phyloP scores from a whole-genome alignment of 2,329 filamentous ascomycete species.

The Rutstroemia sp. region DNA sequence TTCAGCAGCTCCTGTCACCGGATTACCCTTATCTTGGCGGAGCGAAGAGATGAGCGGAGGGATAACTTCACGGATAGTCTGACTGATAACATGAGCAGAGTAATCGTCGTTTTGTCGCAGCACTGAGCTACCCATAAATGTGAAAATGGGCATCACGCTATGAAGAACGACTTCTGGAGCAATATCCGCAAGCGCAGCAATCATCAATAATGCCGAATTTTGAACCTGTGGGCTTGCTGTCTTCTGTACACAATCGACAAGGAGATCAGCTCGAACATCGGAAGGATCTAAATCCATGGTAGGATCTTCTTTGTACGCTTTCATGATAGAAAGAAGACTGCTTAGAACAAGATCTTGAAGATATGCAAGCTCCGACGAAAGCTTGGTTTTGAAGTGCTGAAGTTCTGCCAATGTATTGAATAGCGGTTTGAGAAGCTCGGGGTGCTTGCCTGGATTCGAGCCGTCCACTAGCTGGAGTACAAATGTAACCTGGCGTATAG shows the following conservation, averaged over 20 bases:
- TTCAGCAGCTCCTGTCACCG: slow-evolving; percentile 77
- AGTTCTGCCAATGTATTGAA: slow-evolving; percentile 84
- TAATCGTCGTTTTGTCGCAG: slow-evolving; percentile 93
- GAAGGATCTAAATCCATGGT: slow-evolving; percentile 65
- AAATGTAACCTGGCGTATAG: slow-evolving; percentile 72
- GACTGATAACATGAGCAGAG: slow-evolving; percentile 90
- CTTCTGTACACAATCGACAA: slow-evolving; percentile 90
- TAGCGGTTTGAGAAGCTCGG: slow-evolving; percentile 67
- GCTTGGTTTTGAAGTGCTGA: slow-evolving; percentile 73
- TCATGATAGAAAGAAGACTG: slow-evolving; percentile 77
- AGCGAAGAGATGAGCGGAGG: slow-evolving; percentile 84
- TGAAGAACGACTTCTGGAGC: slow-evolving; percentile 89
- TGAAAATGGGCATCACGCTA: slow-evolving; percentile 98
- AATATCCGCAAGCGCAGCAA: slow-evolving; percentile 78
- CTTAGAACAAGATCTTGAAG: slow-evolving; percentile 78
- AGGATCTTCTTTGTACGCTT: slow-evolving; percentile 58
- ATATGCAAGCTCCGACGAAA: slow-evolving; percentile 83
- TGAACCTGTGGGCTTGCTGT: slow-evolving; percentile 90
- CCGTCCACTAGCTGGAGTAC: slow-evolving; percentile 83
- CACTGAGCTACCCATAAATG: slow-evolving; percentile 90
- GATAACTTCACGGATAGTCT: slow-evolving; percentile 89
- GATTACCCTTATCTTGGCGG: slow-evolving; percentile 68
- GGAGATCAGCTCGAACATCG: slow-evolving; percentile 76
- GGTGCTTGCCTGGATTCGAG: slow-evolving; percentile 67
- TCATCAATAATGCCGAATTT: slow-evolving; percentile 79